Evolutionary conservation across 2,329 filamentous ascomycete genomes (phyloP).

Genomic region (Fonsecaea pedrosoi): DNA sequence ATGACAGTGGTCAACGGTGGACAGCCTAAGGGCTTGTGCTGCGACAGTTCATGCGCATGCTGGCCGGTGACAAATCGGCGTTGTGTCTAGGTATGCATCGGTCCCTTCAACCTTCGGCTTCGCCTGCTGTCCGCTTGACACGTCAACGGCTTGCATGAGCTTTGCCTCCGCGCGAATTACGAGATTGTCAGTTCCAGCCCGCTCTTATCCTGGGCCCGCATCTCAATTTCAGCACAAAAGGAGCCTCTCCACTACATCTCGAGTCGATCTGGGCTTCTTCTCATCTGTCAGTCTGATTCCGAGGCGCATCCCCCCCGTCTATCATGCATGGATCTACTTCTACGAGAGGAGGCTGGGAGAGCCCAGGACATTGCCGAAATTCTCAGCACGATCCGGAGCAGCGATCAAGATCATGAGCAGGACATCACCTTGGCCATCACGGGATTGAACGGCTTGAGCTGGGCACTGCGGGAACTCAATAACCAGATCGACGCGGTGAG

Average conservation of each 20-base stretch:
- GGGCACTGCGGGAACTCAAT: conserved; percentile 57
- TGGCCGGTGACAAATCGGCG: conserved; percentile 34
- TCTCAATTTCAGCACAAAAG: conserved; percentile 18
- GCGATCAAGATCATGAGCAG: conserved; percentile 58
- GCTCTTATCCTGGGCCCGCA: conserved; percentile 13
- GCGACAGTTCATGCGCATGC: conserved; percentile 24
- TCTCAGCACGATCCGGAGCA: conserved; percentile 57
- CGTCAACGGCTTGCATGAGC: conserved; percentile 39
- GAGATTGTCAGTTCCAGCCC: conserved; percentile 25
- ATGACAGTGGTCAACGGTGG: conserved; percentile 26
- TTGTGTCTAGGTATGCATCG: conserved; percentile 29
- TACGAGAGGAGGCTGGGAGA: conserved; percentile 54
- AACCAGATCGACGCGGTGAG: conserved; percentile 47
- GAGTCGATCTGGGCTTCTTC: conserved; percentile 16
- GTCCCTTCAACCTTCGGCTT: conserved; percentile 30
- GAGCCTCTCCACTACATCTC: conserved; percentile 27
- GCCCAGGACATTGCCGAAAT: conserved; percentile 61
- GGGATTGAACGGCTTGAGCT: conserved; percentile 62
- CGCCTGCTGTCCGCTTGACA: conserved; percentile 38
- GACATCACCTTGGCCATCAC: conserved; percentile 62
- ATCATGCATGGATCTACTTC: conserved; percentile 47
- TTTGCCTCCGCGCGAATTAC: conserved; percentile 35
- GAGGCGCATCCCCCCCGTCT: conserved; percentile 17
- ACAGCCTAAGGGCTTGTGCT: conserved; percentile 31
- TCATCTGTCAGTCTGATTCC: conserved; percentile 14